Percentiles rank a stretch among this genome's conserved stretches.
These are phyloP conservation scores for Candida sakaeoensis DNA, from an alignment of 805 yeast species.

Conservation along the genomic window DNA sequence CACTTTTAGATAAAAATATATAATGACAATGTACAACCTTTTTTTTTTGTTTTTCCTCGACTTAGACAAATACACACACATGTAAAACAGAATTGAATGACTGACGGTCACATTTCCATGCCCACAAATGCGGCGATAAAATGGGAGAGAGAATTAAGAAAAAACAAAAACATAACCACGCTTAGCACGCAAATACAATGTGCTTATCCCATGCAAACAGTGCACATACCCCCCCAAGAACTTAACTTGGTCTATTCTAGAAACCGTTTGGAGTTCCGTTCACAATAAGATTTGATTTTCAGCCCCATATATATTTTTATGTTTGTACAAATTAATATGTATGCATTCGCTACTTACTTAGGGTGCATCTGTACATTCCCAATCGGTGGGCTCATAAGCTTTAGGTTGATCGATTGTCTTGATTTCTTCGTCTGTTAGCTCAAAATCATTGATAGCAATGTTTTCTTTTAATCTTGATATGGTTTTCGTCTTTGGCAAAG, in stretches of 20 bases:
- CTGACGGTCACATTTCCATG: too few species aligned
- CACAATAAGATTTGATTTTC: too few species aligned
- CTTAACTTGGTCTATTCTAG: not conserved
- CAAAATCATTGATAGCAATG: conserved; percentile 22
- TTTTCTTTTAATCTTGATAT: conserved; percentile 21
- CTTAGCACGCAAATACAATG: too few species aligned
- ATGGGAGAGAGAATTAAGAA: not conserved
- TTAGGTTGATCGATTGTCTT: conserved; percentile 25
- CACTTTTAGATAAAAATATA: conserved; percentile 3
- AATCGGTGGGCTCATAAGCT: conserved; percentile 69
- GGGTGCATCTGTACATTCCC: conserved; percentile 69
- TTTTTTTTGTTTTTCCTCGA: not conserved
- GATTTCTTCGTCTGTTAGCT: conserved; percentile 24
- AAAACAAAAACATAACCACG: not conserved
- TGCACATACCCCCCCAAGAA: too few species aligned
- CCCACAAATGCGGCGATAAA: conserved; percentile 1
- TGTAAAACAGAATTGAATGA: too few species aligned
- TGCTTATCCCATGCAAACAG: too few species aligned
- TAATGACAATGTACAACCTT: too few species aligned
- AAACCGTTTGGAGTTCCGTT: not conserved
- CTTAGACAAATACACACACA: too few species aligned
- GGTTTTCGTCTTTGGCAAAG: conserved; percentile 31
- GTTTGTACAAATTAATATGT: too few species aligned
- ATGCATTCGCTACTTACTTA: conserved; percentile 7
- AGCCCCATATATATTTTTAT: too few species aligned